Evolutionary conservation across 1,284 basidiomycete genomes (phyloP), one percentile per base, ranked within the genome.

Genomic region (Rhizopogon parksii): DNA sequence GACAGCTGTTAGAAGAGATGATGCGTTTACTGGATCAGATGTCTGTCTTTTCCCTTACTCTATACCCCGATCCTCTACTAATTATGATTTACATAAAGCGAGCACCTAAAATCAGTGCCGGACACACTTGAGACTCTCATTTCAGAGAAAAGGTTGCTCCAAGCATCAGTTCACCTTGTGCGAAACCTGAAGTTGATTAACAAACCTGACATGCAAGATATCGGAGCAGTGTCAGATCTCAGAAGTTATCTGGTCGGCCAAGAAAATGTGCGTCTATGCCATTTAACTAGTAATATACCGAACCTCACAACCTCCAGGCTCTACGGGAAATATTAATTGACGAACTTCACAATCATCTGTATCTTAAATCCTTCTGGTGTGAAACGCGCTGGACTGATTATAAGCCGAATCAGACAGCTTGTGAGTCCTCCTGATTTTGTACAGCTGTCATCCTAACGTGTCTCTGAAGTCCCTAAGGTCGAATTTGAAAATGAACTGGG

Each of bases 281-380:
- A 32, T 4, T 9, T 19, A 6, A 19, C 12, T 12, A 45, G 8
- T 27, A 6, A 15, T 24, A 27, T 0, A 14, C 14, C 14, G 12
- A 40, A 7, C 21, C 46, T 66, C 34, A 69, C 47, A 2, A 6
- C 36, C 68, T 46, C 12, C 57, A 95, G 91, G 85, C 89, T 8
- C 70, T 97, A 40, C 79, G 88, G 47, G 95, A 99, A 57, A 96
- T 99, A 52, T 71, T 99, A 48, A 77, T 96, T 14, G 96, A 99
- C 59, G 96, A 99, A 65, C 76, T 99, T 21, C 95, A 99, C 66
- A 94, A 86, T 60, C 96, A 99, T 68, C 71, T 99, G n/a, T 99
- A 98, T 68, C 80, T 99, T 53, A 98, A 96, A 65, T 92, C 88
- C 6, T 95, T 93, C 67, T 97, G 94, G 83, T 95, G 90, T 65